phyloP scores from a whole-genome alignment of 345 rosid genomes.

The Abelmoschus esculentus region DNA sequence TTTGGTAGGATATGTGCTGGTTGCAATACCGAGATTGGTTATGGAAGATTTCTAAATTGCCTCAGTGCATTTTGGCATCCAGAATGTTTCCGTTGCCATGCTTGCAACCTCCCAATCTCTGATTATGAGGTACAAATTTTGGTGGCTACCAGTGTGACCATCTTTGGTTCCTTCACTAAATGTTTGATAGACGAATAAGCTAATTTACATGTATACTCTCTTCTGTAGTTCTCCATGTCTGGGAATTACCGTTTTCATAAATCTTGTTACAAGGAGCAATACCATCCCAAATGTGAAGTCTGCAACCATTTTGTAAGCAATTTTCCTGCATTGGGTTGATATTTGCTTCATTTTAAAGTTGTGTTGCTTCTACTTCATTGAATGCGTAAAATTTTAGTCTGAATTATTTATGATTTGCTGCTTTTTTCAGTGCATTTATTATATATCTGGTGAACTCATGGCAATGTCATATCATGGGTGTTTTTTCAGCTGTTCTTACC shows the following conservation, averaged over 20 bases:
- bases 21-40: constrained; percentile 82
- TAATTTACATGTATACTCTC: constrained; percentile 17
- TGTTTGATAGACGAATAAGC: background rate
- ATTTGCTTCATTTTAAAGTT: background rate
- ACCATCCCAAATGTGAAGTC: constrained; percentile 94
- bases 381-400: background rate
- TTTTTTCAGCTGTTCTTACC: background rate
- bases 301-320: constrained; percentile 77
- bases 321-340: background rate
- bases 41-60: constrained; percentile 79
- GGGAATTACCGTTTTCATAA: constrained; percentile 82
- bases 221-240: constrained; percentile 67
- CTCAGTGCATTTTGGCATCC: constrained; percentile 89
- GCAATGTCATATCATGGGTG: background rate
- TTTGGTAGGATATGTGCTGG: constrained; percentile 84
- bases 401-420: background rate
- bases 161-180: constrained; percentile 5
- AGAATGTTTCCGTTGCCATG: constrained; percentile 79
- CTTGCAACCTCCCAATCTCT: constrained; percentile 72
- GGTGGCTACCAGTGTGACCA: constrained; percentile 1
- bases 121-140: constrained; percentile 68
- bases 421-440: background rate
- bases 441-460: background rate
- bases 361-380: background rate
- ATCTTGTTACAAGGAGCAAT: constrained; percentile 71